These are phyloP conservation scores for Gossypium thurberi DNA, from an alignment of 345 rosid species.

Conservation along the genomic window DNA sequence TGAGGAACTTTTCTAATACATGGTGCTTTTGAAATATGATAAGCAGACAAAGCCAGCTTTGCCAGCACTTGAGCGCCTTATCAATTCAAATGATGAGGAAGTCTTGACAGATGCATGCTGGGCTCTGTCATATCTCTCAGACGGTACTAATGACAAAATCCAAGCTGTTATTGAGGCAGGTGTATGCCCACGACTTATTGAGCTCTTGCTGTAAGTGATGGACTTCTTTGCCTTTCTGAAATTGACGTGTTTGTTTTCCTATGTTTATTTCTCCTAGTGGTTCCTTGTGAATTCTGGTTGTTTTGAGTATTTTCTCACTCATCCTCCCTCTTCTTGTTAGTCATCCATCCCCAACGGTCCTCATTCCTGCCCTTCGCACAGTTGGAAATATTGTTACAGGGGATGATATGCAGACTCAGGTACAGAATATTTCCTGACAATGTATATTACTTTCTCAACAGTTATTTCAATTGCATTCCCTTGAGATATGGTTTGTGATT, in stretches of 20 bases:
- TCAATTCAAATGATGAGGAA: slow-evolving; percentile 68
- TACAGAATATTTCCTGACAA: not conserved
- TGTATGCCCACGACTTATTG: slow-evolving; percentile 63
- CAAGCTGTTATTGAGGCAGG: slow-evolving; percentile 68
- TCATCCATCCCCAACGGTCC: slow-evolving; percentile 58
- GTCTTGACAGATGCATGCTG: slow-evolving; percentile 80
- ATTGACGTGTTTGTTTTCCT: not conserved
- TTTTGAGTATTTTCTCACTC: not conserved
- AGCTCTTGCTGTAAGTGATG: slow-evolving; percentile 52
- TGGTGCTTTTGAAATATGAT: slow-evolving; percentile 12
- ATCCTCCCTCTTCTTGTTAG: slow-evolving; percentile 18
- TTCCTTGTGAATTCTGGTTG: slow-evolving; percentile 7
- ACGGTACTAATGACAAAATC: slow-evolving; percentile 71
- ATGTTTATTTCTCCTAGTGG: not conserved
- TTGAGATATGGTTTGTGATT: not conserved
- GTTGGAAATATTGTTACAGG: slow-evolving; percentile 84
- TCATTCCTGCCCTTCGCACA: slow-evolving; percentile 72
- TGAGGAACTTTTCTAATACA: not conserved
- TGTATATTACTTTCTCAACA: not conserved
- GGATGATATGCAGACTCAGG: slow-evolving; percentile 70
- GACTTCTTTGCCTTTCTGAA: not conserved
- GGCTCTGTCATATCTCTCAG: slow-evolving; percentile 76
- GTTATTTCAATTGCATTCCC: not conserved
- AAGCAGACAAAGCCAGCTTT: slow-evolving; percentile 57
- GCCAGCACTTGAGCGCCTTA: slow-evolving; percentile 60